These are phyloP conservation scores for Candida gigantensis DNA, from an alignment of 1,139 yeast species.

Conservation along the genomic window DNA sequence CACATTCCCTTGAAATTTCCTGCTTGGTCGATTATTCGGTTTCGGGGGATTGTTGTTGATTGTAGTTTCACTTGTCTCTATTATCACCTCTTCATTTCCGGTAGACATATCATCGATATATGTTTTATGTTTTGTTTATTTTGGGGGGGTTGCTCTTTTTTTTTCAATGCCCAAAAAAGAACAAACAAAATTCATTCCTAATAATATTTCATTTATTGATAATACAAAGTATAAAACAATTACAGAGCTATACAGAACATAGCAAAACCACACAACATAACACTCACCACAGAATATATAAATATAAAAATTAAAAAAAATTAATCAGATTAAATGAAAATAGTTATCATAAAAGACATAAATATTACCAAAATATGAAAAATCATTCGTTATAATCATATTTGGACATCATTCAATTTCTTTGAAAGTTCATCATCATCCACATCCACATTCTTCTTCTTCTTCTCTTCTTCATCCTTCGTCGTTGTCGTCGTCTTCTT, in stretches of 20 bases:
- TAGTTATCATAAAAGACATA: not conserved
- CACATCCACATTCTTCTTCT: no score
- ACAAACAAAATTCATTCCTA: no score
- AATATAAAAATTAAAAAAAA: no score
- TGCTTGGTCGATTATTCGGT: constrained; percentile 1
- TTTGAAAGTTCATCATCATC: constrained; percentile 2
- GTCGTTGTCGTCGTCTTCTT: constrained; percentile 9
- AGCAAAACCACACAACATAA: no score
- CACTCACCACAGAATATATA: no score
- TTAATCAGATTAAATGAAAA: not conserved
- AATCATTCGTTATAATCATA: constrained; percentile 5
- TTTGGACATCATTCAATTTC: constrained; percentile 4
- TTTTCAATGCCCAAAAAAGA: no score
- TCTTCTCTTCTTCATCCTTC: constrained; percentile 24
- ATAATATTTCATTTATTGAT: not conserved
- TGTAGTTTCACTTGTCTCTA: not conserved
- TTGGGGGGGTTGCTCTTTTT: no score
- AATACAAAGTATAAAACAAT: not conserved
- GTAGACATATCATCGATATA: not conserved
- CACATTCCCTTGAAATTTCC: constrained; percentile 14
- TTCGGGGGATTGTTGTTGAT: not conserved
- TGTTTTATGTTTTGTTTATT: no score
- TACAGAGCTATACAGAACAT: no score
- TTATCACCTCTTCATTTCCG: not conserved
- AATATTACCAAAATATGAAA: not conserved